Percentiles rank a stretch among this genome's conserved stretches.
Conservation (phyloP, 768 basidiomycete genomes). For the Naganishia kalamii region DNA sequence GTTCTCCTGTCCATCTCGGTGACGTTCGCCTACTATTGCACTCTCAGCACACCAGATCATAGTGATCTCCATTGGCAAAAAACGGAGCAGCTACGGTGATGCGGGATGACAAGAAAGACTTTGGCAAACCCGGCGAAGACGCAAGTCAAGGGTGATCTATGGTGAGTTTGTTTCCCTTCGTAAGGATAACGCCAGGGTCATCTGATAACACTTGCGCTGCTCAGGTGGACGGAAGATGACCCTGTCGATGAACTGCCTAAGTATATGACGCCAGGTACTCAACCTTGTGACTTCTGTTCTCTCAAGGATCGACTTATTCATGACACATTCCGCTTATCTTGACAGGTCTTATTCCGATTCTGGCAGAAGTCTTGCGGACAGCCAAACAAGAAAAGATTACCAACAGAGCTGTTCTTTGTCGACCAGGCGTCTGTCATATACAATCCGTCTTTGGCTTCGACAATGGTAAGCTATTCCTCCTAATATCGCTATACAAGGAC, state of each 20-base stretch:
- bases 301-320: not conserved
- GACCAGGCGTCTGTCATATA: constrained; percentile 33
- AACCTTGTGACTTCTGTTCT: not conserved
- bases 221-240: not conserved
- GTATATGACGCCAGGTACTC: constrained; percentile 40
- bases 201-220: not conserved
- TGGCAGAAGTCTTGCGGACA: constrained; percentile 23
- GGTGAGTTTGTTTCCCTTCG: not conserved
- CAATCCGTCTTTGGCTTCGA: constrained; percentile 36
- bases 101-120: not conserved
- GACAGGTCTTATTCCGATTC: constrained; percentile 32
- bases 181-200: too few relatives aligned
- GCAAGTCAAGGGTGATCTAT: constrained; percentile 8
- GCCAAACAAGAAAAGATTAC: constrained; percentile 27
- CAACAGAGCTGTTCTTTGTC: constrained; percentile 34
- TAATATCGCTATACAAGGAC: not conserved
- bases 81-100: not conserved
- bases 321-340: not conserved
- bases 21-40: too few relatives aligned
- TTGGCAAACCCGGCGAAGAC: not conserved
- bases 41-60: too few relatives aligned
- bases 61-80: too few relatives aligned
- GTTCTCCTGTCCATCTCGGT: too few relatives aligned
- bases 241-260: not conserved
- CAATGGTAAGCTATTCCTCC: constrained; percentile 27